Percentiles rank a stretch among this genome's conserved stretches.
These are phyloP conservation scores for Colletotrichum horii DNA, from an alignment of 2,329 filamentous ascomycete species.

Conservation along the genomic window DNA sequence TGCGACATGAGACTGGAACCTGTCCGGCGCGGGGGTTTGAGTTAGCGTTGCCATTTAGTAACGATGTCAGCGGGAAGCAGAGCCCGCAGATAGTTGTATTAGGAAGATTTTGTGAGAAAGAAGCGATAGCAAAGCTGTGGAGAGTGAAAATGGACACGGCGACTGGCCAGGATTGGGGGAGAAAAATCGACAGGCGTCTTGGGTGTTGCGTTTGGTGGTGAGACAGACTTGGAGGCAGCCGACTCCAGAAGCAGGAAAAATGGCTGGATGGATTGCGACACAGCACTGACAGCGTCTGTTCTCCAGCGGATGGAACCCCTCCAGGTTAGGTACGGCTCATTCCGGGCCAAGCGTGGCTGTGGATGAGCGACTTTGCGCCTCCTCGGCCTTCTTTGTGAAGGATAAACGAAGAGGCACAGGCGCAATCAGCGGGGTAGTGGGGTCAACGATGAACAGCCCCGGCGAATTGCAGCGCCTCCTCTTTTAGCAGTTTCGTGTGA, in stretches of 20 bases:
- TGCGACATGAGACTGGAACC: constrained; percentile 64
- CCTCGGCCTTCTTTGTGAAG: constrained; percentile 7
- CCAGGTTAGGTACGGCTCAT: not conserved
- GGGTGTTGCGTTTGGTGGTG: not conserved
- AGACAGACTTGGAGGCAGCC: constrained; percentile 2
- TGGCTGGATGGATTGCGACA: not conserved
- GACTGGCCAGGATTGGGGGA: not conserved
- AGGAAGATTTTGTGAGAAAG: not conserved
- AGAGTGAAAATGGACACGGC: not conserved
- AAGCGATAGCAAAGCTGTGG: not conserved
- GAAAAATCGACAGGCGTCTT: not conserved
- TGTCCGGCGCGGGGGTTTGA: constrained; percentile 37
- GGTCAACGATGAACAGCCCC: not conserved
- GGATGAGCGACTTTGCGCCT: constrained; percentile 1
- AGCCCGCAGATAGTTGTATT: not conserved
- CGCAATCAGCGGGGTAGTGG: constrained; percentile 17
- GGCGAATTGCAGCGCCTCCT: constrained; percentile 1
- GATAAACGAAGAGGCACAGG: constrained; percentile 2
- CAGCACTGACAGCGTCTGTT: not conserved
- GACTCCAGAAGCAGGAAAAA: not conserved
- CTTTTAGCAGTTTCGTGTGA: not conserved
- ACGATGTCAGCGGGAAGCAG: not conserved
- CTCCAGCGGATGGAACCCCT: not conserved
- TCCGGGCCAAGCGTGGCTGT: constrained; percentile 13
- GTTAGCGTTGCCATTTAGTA: constrained; percentile 51